Conservation (phyloP, 2,329 filamentous ascomycete species). For the Aspergillus vadensis region DNA sequence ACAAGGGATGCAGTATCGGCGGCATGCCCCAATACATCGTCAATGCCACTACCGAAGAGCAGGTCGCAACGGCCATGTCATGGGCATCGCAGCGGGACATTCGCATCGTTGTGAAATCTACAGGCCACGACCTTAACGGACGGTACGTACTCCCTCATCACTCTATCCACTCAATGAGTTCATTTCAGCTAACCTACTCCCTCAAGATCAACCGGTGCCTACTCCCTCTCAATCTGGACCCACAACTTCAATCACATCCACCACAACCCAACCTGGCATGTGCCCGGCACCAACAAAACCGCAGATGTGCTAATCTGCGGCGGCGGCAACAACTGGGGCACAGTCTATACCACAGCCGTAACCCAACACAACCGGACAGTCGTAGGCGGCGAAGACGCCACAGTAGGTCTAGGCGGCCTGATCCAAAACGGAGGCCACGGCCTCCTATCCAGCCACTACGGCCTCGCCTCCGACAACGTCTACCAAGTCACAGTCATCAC, state of each 20-base stretch:
- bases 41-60: conserved; percentile 32
- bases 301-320: conserved; percentile 20
- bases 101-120: conserved; percentile 30
- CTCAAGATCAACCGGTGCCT: conserved; percentile 44
- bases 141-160: conserved; percentile 14
- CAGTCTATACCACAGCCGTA: conserved; percentile 23
- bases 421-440: conserved; percentile 36
- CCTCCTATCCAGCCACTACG: conserved; percentile 24
- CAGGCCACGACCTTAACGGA: conserved; percentile 28
- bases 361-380: conserved; percentile 29
- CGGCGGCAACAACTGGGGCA: conserved; percentile 22
- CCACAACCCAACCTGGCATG: conserved; percentile 18
- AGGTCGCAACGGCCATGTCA: conserved; percentile 34
- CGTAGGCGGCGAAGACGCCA: conserved; percentile 58
- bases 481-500: conserved; percentile 31
- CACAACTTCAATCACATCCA: conserved; percentile 46
- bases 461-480: conserved; percentile 30
- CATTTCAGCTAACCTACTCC: neutral
- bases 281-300: conserved; percentile 15
- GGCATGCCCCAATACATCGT: conserved; percentile 38
- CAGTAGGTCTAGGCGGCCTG: conserved; percentile 50
- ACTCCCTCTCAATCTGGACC: conserved; percentile 51
- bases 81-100: conserved; percentile 27
- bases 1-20: conserved; percentile 31
- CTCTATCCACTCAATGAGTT: too few species aligned